Base-by-base conservation (phyloP, 225 moss, liverwort and hornwort species). In the Polytrichum commune region DNA sequence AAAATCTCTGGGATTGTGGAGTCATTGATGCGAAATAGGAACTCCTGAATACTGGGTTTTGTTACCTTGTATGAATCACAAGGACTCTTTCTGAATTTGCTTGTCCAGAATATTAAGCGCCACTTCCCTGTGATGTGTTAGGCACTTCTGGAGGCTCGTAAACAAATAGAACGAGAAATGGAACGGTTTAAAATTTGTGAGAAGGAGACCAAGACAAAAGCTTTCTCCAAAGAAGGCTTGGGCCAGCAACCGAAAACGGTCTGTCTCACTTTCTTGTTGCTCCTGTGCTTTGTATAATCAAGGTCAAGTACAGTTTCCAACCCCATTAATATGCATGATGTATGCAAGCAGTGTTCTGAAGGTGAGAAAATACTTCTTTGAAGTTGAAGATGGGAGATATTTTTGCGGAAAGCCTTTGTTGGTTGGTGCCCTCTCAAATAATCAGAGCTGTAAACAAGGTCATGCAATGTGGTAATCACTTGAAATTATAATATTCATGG, bases 131-230 rank as follows among this genome's bases (percentile, higher is more conserved):
- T 38, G 10, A 38, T 38, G 23, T 63, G 20, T 16, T 79, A 97
- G 96, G 90, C 92, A 81, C 96, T 97, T 69, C 79, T 97, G 72
- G 96, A 97, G 84, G 93, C 93, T 81, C 89, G 96, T 72, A 97
- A 97, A 86, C 93, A 91, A 83, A 97, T 97, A 83, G 96, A 97
- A 86, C 87, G 90, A 76, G 96, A 97, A 86, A 97, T 97, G 96
- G 96, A 97, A 85, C 89, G 96, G 19, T 97, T 97, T 76, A 97
- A 97, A 92, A 90, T 97, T 60, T 97, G 96, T 85, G 96, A 97
- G 74, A 97, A 97, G 79, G 96, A 97, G 82, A 97, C 96, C 18
- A 97, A 97, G 80, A 97, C 96, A 18, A 97, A 97, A 84, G 96
- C 96, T 7, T 97, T 97, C 74, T 97, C 96, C 60, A 97, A 97